Conservation (phyloP, 495 filamentous ascomycete genomes). For the Aspergillus haitiensis region DNA sequence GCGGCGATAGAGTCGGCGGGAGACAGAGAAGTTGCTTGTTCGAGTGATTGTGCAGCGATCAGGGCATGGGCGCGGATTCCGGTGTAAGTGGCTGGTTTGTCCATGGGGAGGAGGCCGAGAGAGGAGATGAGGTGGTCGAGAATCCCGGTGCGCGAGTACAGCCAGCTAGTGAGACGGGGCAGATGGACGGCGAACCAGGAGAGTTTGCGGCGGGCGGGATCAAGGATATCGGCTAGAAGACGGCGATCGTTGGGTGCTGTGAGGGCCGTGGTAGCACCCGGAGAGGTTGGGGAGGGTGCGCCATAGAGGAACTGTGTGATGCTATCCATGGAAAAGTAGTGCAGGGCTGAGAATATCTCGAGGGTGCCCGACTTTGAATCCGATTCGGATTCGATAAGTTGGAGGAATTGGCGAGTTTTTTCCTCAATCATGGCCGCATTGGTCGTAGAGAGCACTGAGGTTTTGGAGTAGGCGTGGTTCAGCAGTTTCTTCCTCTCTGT, state of each 20-base stretch:
- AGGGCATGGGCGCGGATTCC: conserved; percentile 36
- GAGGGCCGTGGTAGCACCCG: conserved; percentile 27
- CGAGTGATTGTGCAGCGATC: conserved; percentile 22
- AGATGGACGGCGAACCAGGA: conserved; percentile 40
- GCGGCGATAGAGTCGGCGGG: conserved; percentile 5
- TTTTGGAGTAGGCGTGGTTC: conserved; percentile 42
- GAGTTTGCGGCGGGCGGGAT: conserved; percentile 30
- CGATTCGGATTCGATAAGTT: conserved; percentile 28
- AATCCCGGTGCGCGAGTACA: conserved; percentile 31
- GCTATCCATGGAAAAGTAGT: conserved; percentile 44
- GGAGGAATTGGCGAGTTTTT: conserved; percentile 33
- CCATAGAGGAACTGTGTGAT: conserved; percentile 42
- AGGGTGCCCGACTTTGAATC: not conserved
- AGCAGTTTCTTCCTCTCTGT: conserved; percentile 41
- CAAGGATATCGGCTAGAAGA: conserved; percentile 36
- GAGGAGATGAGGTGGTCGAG: conserved; percentile 23
- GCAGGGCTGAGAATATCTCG: conserved; percentile 39
- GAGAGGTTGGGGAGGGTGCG: conserved; percentile 5
- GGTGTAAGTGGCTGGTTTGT: conserved; percentile 36
- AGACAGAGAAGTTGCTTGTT: not conserved
- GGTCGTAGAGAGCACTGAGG: conserved; percentile 27
- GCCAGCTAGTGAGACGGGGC: conserved; percentile 34
- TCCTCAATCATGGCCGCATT: conserved; percentile 26
- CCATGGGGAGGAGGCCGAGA: conserved; percentile 31
- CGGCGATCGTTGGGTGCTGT: conserved; percentile 24